Evolutionary conservation across 2,329 filamentous ascomycete genomes (phyloP).

Genomic region (Rhytidhysteron rufulum): DNA sequence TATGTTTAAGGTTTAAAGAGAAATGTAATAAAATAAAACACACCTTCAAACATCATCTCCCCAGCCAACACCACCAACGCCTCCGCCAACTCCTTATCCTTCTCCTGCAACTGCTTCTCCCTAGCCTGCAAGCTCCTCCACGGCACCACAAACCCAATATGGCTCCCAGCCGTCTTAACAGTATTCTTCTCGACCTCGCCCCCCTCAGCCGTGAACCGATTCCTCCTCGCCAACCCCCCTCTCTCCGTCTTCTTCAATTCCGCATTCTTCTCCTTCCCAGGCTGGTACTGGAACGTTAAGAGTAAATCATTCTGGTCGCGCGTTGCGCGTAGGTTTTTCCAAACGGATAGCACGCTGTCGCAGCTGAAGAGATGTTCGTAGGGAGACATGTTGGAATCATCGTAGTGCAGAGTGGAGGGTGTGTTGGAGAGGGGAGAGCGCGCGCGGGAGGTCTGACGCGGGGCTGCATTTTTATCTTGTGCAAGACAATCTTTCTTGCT

Average conservation of each 20-base stretch:
- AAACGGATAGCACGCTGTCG: constrained; percentile 30
- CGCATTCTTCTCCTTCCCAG: constrained; percentile 19
- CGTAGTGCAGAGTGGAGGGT: too few relatives aligned
- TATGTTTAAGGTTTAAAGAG: neutral
- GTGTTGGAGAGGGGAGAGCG: neutral
- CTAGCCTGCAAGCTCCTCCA: constrained; percentile 34
- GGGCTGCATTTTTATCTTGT: too few relatives aligned
- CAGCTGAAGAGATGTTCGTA: constrained; percentile 32
- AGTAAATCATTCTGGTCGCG: constrained; percentile 29
- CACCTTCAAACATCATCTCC: constrained; percentile 31
- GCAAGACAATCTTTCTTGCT: too few relatives aligned
- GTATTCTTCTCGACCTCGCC: neutral
- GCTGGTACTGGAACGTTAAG: constrained; percentile 30
- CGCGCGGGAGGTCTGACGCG: neutral
- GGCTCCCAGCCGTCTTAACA: constrained; percentile 14
- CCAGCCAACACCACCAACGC: constrained; percentile 29
- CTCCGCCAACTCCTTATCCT: constrained; percentile 32
- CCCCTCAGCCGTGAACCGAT: neutral
- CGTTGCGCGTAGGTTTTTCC: constrained; percentile 27
- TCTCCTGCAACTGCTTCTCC: constrained; percentile 25
- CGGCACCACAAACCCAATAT: constrained; percentile 33
- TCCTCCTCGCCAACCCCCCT: neutral
- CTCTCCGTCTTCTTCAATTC: constrained; percentile 11
- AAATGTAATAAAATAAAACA: constrained; percentile 1
- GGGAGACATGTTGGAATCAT: constrained; percentile 16